These are phyloP conservation scores for Plantago rigida DNA, from an alignment of 305 asterid genomes.

Conservation along the genomic window DNA sequence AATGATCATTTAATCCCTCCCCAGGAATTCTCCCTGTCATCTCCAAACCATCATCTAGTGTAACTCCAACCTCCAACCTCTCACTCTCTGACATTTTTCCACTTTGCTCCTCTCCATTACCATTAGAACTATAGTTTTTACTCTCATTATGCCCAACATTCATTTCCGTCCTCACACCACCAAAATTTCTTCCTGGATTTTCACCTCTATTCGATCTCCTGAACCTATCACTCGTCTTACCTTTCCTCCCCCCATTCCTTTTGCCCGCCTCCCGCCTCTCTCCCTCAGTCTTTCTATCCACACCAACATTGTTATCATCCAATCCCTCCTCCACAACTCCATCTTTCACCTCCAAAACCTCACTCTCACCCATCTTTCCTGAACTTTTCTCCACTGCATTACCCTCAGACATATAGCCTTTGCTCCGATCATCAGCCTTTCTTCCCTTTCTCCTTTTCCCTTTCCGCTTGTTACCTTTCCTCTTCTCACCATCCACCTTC, in stretches of 20 bases:
- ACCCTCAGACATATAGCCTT: constrained; percentile 8
- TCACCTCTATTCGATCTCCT: constrained; percentile 18
- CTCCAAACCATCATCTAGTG: constrained; percentile 16
- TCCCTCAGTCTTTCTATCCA: constrained; percentile 11
- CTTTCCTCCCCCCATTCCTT: constrained; percentile 9
- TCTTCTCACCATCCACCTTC: not conserved
- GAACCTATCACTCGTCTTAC: constrained; percentile 10
- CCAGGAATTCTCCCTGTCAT: constrained; percentile 21
- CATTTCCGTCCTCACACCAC: constrained; percentile 19
- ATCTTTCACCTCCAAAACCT: not conserved
- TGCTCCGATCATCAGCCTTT: not conserved
- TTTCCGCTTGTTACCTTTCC: not conserved
- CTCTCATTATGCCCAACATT: not conserved
- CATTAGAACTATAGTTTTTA: constrained; percentile 9
- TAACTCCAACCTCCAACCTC: constrained; percentile 10
- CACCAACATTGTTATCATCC: constrained; percentile 10
- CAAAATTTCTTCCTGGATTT: constrained; percentile 13
- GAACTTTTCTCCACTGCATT: not conserved
- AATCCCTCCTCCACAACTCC: constrained; percentile 25
- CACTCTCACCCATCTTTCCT: not conserved
- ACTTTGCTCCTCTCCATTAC: constrained; percentile 2
- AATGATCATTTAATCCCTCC: constrained; percentile 20
- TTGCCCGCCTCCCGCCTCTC: constrained; percentile 1
- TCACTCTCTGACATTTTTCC: constrained; percentile 19
- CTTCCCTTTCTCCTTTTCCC: not conserved